A percentile compares a stretch with the other conserved stretches of the same genome.
These are phyloP conservation scores for Glaciozyma antarctica DNA, from an alignment of 768 basidiomycete genomes.

Conservation along the genomic window DNA sequence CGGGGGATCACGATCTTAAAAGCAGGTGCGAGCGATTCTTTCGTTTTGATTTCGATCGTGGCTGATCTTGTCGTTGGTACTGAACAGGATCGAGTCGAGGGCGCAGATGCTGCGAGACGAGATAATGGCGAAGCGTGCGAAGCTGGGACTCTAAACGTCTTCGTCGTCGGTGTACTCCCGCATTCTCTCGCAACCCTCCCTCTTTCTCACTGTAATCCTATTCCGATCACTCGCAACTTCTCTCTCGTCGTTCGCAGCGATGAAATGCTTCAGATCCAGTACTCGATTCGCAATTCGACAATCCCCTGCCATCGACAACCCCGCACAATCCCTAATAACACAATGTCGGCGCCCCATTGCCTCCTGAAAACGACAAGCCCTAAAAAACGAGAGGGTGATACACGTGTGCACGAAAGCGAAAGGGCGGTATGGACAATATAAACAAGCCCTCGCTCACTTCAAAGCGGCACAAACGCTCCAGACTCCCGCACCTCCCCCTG, in stretches of 20 bases:
- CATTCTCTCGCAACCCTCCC: too few relatives aligned
- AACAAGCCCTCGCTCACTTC: neutral
- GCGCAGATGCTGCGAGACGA: conserved; percentile 20
- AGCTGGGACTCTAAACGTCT: conserved; percentile 7
- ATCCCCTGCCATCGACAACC: too few relatives aligned
- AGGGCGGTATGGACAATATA: neutral
- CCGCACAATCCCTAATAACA: too few relatives aligned
- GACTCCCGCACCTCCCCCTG: neutral
- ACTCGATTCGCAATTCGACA: too few relatives aligned
- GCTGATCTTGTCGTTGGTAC: neutral
- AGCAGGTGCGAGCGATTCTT: conserved; percentile 2
- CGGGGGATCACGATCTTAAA: conserved; percentile 19
- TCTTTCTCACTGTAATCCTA: too few relatives aligned
- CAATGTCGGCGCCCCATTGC: too few relatives aligned
- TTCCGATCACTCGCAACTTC: too few relatives aligned
- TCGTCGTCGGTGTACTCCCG: too few relatives aligned
- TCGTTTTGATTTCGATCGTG: neutral
- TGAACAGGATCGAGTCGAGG: conserved; percentile 15
- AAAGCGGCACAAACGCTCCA: neutral
- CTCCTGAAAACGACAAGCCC: too few relatives aligned
- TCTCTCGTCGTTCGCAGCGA: too few relatives aligned
- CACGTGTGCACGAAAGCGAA: neutral
- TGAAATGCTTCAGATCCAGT: too few relatives aligned
- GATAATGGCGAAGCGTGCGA: conserved; percentile 5
- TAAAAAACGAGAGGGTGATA: too few relatives aligned